These are phyloP conservation scores for Blastobotrys ciferrii DNA, from an alignment of 1,139 yeast species.

Conservation along the genomic window DNA sequence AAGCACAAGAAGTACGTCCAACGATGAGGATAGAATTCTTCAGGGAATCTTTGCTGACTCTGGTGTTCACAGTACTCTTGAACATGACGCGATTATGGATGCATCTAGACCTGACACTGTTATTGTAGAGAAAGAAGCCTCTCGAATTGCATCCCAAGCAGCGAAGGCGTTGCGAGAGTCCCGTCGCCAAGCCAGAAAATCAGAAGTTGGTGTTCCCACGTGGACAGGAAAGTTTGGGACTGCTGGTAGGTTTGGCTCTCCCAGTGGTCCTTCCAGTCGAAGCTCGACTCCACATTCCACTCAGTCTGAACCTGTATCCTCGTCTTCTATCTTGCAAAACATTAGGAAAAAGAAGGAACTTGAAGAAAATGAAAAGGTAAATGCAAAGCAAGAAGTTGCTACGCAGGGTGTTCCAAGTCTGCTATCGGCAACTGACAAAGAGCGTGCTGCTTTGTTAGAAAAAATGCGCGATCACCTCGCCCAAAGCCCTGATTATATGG, in stretches of 20 bases:
- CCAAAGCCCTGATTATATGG: slow-evolving; percentile 32
- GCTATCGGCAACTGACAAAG: slow-evolving; percentile 16
- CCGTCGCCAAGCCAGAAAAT: slow-evolving; percentile 58
- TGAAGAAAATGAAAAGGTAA: slow-evolving; percentile 23
- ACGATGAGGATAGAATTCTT: slow-evolving; percentile 60
- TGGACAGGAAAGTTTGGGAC: slow-evolving; percentile 94
- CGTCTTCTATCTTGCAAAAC: slow-evolving; percentile 30
- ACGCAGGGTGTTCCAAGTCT: slow-evolving; percentile 11
- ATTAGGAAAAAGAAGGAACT: slow-evolving; percentile 31
- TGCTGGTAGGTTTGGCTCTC: slow-evolving; percentile 54
- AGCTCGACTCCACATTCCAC: slow-evolving; percentile 4
- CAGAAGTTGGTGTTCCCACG: slow-evolving; percentile 81
- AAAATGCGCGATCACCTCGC: slow-evolving; percentile 36
- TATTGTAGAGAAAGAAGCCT: slow-evolving; percentile 73
- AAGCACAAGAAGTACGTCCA: slow-evolving; percentile 28
- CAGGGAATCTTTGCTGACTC: slow-evolving; percentile 69
- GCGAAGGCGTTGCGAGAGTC: slow-evolving; percentile 70
- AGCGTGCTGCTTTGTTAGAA: slow-evolving; percentile 29
- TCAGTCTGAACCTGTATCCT: slow-evolving; percentile 18
- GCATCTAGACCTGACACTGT: slow-evolving; percentile 53
- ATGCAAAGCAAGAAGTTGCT: slow-evolving; percentile 2
- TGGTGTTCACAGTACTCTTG: slow-evolving; percentile 72
- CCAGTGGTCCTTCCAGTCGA: background rate
- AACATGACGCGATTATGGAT: slow-evolving; percentile 75
- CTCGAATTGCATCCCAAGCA: slow-evolving; percentile 72